Evolutionary conservation across 2,329 filamentous ascomycete genomes (phyloP), one percentile per base, ranked within the genome.

Genomic region (Dactylellina cionopaga): DNA sequence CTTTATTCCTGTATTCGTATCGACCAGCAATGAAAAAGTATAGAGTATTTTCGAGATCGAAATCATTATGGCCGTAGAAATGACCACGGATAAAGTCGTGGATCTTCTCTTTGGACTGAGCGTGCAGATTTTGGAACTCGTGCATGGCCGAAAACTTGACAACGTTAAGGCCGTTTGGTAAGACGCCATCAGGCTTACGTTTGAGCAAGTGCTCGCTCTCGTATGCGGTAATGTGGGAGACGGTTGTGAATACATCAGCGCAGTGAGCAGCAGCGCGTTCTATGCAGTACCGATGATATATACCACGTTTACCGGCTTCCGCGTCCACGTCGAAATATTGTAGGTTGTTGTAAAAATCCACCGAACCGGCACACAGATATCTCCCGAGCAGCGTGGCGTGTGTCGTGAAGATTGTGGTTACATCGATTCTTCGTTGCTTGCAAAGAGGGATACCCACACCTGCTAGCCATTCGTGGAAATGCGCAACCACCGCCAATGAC

Each of bases 331-430:
- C 94, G 79, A 99, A 98, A 83, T 89, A 90, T 81, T 98, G 94
- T 58, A 99, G 86, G 81, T 98, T 97, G 84, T 98, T 99, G 86
- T 99, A 99, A 80, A 99, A 98, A 80, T 99, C 95, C 74, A 98
- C 95, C 0, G 93, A 97, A 59, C 95, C 95, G 55, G 95, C 95
- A 80, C 95, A 98, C 51, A 98, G 90, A 80, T 99, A 98, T 78
- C 95, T 90, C 74, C 95, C 95, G 51, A 99, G 88, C 9, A 99
- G 86, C 4, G 95, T 98, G 22, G 95, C 95, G 82, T 98, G 95
- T 1, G 95, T 99, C 41, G 95, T 99, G 84, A 98, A 98, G 80
- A 98, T 98, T 76, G 95, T 98, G 15, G 95, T 98, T 54, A 97
- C 87, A 79, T 98, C 95, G 81, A 98, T 98, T 79, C 91, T 90